These are phyloP conservation scores for Plantago lanceolata DNA, from an alignment of 305 asterid genomes.

Conservation along the genomic window DNA sequence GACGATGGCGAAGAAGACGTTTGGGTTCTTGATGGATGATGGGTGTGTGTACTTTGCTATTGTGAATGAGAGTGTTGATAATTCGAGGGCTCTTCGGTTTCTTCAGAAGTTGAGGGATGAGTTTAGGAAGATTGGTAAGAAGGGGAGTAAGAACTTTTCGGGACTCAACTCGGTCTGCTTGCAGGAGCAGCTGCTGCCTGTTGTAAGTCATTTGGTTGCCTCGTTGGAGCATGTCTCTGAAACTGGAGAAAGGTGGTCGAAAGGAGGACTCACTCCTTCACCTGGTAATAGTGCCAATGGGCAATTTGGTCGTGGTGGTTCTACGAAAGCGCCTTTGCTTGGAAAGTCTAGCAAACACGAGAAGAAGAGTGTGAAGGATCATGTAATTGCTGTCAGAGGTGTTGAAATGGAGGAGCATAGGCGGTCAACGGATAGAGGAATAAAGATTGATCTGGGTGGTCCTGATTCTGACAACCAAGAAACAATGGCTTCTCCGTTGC, in stretches of 20 bases:
- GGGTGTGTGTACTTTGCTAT: constrained; percentile 55
- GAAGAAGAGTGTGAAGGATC: constrained; percentile 51
- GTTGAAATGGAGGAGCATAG: constrained; percentile 49
- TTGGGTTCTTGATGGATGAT: constrained; percentile 56
- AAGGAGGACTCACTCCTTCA: constrained; percentile 29
- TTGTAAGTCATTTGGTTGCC: constrained; percentile 35
- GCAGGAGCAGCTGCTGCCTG: constrained; percentile 51
- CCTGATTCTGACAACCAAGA: constrained; percentile 29
- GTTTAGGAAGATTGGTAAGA: constrained; percentile 33
- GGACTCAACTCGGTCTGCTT: constrained; percentile 37
- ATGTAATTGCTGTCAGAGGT: constrained; percentile 35
- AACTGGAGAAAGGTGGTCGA: constrained; percentile 28
- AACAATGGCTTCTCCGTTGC: constrained; percentile 32
- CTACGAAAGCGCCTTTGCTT: constrained; percentile 57
- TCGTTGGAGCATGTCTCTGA: constrained; percentile 34
- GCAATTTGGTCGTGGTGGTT: constrained; percentile 32
- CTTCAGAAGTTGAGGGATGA: constrained; percentile 50
- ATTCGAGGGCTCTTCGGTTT: constrained; percentile 39
- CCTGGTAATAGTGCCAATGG: constrained; percentile 26
- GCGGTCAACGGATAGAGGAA: constrained; percentile 37
- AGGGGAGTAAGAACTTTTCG: constrained; percentile 31
- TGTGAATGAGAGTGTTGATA: constrained; percentile 40
- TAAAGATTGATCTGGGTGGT: constrained; percentile 28
- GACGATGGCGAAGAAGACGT: constrained; percentile 41
- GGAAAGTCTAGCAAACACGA: constrained; percentile 54